Percentiles rank a stretch among this genome's conserved stretches.
phyloP scores from a whole-genome alignment of 768 basidiomycete genomes.

The Clitopilus hobsonii region DNA sequence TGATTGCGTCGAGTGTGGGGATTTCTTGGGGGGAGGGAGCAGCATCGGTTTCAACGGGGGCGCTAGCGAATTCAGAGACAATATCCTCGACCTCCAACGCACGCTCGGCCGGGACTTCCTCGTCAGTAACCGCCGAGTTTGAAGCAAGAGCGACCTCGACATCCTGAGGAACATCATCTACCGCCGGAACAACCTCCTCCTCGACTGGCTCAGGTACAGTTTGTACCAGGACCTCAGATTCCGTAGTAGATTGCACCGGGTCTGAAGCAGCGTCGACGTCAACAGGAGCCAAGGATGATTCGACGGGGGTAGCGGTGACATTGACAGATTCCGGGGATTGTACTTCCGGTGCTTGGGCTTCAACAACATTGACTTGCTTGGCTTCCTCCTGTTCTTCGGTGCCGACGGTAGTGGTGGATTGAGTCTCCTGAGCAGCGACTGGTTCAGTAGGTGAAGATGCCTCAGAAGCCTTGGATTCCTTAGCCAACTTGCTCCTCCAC shows the following conservation, averaged over 20 bases:
- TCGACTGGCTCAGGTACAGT: background rate
- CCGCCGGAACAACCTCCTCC: background rate
- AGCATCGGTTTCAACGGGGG: background rate
- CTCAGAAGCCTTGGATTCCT: constrained; percentile 14
- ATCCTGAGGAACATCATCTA: background rate
- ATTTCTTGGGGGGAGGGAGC: background rate
- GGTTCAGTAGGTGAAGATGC: background rate
- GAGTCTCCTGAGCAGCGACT: background rate
- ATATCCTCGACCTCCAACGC: background rate
- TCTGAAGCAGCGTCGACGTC: background rate
- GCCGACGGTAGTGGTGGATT: background rate
- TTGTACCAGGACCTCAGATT: background rate
- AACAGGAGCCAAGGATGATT: background rate
- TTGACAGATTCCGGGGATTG: background rate
- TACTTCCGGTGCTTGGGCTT: background rate
- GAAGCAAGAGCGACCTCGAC: background rate
- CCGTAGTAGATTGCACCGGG: background rate
- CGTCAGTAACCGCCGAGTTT: too few relatives aligned
- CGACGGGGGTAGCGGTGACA: background rate
- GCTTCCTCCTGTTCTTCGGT: too few relatives aligned
- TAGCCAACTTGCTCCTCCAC: constrained; percentile 24
- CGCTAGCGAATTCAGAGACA: background rate
- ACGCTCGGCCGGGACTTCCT: too few relatives aligned
- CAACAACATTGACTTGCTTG: background rate
- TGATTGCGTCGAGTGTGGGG: background rate